Evolutionary conservation across 768 basidiomycete species (phyloP), one percentile per base, ranked within the genome.

Genomic region (Collybia nuda): DNA sequence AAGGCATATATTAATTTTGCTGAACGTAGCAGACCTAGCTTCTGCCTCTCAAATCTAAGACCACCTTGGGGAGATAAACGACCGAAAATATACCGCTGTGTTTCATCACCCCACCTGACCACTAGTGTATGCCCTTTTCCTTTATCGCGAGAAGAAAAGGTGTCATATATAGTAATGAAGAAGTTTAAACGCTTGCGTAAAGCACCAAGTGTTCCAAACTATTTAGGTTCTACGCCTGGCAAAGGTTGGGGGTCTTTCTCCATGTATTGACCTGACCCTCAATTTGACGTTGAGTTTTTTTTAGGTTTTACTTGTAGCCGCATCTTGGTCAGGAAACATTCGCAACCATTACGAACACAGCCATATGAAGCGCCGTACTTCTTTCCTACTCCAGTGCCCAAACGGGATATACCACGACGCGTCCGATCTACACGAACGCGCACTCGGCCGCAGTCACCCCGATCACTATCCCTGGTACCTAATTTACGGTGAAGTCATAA

Each of bases 311-410:
- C 32, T 11, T 14, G 29, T 7, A 47, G 47, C 23, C 26, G 41
- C 7, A 35, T 19, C 39, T 39, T 59, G 28, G 63, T 62, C 49
- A 75, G 72, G 55, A 75, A 72, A 54, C 65, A 66, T 38, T 67
- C 71, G 2, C 62, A 65, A 44, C 60, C 66, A 0, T 57, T 69
- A 18, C 62, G 76, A 26, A 85, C 84, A 1, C 71, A 80, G 43
- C 84, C 85, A 2, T 87, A 85, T 55, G 78, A 80, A 50, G 82
- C 82, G 4, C 82, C 84, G 1, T 85, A 82, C 59, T 84, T 81
- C 64, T 78, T 80, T 56, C 76, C 80, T 17, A 66, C 73, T 5
- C 84, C 84, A 2, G 57, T 66, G 1, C 61, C 52, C 24, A 51
- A 56, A 26, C 55, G 57, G 6, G 47, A 43, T 32, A 19, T 44